phyloP scores from a whole-genome alignment of 169 alveolate genomes.

The Plasmodium cynomolgi region DNA sequence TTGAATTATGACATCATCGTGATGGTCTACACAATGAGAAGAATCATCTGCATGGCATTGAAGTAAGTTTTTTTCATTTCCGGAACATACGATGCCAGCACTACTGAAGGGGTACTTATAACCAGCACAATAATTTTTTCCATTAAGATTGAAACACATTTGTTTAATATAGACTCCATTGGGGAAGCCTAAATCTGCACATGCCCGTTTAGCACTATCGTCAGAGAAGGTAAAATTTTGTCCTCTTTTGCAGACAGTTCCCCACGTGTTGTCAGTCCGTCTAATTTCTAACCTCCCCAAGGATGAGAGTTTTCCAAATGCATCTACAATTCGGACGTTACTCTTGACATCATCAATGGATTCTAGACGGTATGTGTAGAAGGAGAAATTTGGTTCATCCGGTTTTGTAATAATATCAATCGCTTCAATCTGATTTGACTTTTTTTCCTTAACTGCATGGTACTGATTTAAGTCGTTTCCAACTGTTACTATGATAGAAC shows the following conservation, averaged over 20 bases:
- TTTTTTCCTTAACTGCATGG: constrained; percentile 74
- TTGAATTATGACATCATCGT: constrained; percentile 86
- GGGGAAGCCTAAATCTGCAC: constrained; percentile 88
- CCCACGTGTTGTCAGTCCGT: constrained; percentile 77
- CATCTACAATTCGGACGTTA: constrained; percentile 90
- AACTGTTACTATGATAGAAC: constrained; percentile 87
- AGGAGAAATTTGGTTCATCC: constrained; percentile 76
- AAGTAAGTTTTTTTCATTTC: constrained; percentile 81
- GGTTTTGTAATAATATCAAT: constrained; percentile 78
- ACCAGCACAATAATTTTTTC: constrained; percentile 89
- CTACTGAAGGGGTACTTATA: constrained; percentile 84
- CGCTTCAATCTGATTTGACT: constrained; percentile 70
- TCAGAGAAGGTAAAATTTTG: constrained; percentile 81
- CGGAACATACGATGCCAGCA: constrained; percentile 87
- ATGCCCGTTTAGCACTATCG: constrained; percentile 88
- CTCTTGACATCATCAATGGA: constrained; percentile 90
- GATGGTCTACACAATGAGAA: constrained; percentile 86
- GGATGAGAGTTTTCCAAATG: constrained; percentile 87
- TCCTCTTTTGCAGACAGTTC: constrained; percentile 87
- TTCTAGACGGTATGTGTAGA: constrained; percentile 79
- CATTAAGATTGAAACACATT: constrained; percentile 84
- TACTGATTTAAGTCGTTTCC: constrained; percentile 83
- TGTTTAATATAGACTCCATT: constrained; percentile 84
- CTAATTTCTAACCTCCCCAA: constrained; percentile 88
- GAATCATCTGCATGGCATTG: constrained; percentile 88